Evolutionary conservation across 2,329 filamentous ascomycete species (phyloP).

Genomic region (Biscogniauxia mediterranea): DNA sequence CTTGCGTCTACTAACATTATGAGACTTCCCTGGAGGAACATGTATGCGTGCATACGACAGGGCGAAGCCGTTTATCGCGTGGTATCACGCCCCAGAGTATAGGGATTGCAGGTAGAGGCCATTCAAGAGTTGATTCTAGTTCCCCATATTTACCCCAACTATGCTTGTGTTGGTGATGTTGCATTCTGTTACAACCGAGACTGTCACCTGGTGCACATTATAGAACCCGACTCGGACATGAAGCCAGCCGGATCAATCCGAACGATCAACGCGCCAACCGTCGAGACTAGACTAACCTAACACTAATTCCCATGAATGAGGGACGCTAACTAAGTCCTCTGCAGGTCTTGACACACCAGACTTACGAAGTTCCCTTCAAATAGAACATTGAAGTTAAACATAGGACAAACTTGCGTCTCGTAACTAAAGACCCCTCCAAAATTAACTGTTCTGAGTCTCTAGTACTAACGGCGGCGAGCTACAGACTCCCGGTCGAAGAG

Average conservation of each 20-base stretch:
- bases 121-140: neutral
- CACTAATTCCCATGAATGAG: neutral
- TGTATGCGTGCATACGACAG: neutral
- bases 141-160: neutral
- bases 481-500: neutral
- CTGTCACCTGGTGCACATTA: constrained; percentile 1
- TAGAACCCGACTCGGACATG: constrained; percentile 3
- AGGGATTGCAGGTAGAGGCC: neutral
- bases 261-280: constrained; percentile 22
- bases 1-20: neutral
- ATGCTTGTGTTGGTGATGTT: neutral
- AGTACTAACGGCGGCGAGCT: neutral
- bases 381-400: too few relatives aligned
- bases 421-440: too few relatives aligned
- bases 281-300: constrained; percentile 8
- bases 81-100: too few relatives aligned
- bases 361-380: neutral
- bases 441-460: too few relatives aligned
- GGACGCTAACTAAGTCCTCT: neutral
- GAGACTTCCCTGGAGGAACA: neutral
- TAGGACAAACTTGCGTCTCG: too few relatives aligned
- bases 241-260: constrained; percentile 28
- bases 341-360: neutral
- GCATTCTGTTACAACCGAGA: neutral
- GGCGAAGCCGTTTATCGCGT: neutral